Percentiles rank a stretch among this genome's conserved stretches.
Conservation (phyloP, 306 rosid genomes). For the Cucumis cinereus region DNA sequence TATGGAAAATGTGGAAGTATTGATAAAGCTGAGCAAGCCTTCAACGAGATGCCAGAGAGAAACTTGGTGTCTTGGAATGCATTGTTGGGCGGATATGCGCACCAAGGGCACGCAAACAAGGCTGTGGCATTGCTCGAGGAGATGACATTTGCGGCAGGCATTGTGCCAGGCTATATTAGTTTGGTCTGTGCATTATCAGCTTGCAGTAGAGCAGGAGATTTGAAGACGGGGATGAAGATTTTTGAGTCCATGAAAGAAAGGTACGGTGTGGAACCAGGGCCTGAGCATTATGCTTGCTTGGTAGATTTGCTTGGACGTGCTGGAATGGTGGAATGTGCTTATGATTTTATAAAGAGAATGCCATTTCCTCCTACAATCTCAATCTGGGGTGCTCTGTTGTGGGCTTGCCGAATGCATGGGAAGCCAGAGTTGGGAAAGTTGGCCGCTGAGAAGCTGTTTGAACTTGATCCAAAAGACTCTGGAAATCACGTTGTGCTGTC, state of each 20-base stretch:
- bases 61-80: conserved; percentile 69
- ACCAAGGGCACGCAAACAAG: conserved; percentile 55
- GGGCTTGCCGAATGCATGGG: conserved; percentile 67
- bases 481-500: conserved; percentile 85
- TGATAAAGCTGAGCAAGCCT: conserved; percentile 45
- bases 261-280: conserved; percentile 48
- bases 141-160: conserved; percentile 21
- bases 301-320: conserved; percentile 74
- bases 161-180: conserved; percentile 49
- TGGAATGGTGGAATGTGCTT: conserved; percentile 77
- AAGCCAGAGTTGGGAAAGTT: conserved; percentile 60
- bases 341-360: conserved; percentile 53
- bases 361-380: conserved; percentile 57
- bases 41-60: conserved; percentile 38
- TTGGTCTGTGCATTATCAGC: conserved; percentile 67
- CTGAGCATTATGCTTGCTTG: conserved; percentile 78
- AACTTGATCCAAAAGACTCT: conserved; percentile 78
- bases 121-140: conserved; percentile 52
- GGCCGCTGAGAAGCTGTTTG: conserved; percentile 65
- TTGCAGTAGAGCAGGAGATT: conserved; percentile 68
- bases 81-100: conserved; percentile 63
- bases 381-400: conserved; percentile 83
- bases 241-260: conserved; percentile 51
- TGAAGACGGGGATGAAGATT: conserved; percentile 53
- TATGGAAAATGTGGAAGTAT: conserved; percentile 84